Evolutionary conservation across 257 asterid species (phyloP).

Genomic region (Solanum etuberosum): DNA sequence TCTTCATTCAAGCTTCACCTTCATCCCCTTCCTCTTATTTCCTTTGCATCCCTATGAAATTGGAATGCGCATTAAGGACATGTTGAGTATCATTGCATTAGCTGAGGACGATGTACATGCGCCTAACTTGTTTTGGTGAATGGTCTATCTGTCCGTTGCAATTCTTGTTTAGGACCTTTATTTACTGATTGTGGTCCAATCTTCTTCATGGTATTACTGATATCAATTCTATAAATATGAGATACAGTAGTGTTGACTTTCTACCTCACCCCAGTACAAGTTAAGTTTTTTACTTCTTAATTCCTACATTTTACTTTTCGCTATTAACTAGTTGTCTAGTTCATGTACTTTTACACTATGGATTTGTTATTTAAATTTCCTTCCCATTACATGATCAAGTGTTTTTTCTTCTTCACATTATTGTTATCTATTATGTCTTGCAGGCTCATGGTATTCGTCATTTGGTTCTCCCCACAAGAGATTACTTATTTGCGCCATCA

Average conservation of each 20-base stretch:
- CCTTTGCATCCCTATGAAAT: background rate
- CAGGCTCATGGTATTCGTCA: conserved; percentile 32
- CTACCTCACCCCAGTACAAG: background rate
- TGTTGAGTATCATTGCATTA: background rate
- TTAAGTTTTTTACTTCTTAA: background rate
- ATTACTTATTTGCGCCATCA: conserved; percentile 36
- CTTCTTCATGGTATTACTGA: background rate
- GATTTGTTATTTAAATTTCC: background rate
- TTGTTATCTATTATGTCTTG: background rate
- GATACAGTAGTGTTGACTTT: background rate
- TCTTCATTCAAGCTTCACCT: background rate
- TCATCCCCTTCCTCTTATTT: background rate
- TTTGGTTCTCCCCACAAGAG: conserved; percentile 37
- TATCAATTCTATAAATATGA: background rate
- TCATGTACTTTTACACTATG: background rate
- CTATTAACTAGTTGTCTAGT: background rate
- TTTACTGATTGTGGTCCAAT: background rate
- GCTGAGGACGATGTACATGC: background rate
- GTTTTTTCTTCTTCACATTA: background rate
- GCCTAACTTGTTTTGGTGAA: background rate
- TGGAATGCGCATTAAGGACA: background rate
- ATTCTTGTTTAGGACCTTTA: background rate
- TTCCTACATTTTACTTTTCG: background rate
- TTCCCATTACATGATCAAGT: background rate
- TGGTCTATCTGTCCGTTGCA: background rate